These are phyloP conservation scores for Hypoxylon sp. DNA, from an alignment of 2,329 filamentous ascomycete genomes.

Conservation along the genomic window DNA sequence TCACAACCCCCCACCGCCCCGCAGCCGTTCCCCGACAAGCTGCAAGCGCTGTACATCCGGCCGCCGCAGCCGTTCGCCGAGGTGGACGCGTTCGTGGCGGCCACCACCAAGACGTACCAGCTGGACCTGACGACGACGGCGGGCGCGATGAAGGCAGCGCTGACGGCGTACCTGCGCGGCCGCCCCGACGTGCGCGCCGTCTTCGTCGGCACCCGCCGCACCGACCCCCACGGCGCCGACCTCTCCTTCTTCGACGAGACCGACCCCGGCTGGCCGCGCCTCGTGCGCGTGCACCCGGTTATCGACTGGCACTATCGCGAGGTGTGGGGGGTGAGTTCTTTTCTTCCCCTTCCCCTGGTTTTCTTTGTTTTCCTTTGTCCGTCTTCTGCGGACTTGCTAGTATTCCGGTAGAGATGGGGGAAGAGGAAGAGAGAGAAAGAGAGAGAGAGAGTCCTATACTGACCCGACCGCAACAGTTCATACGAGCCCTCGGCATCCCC, in stretches of 20 bases:
- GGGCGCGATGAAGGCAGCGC: conserved; percentile 80
- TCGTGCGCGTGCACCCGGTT: conserved; percentile 93
- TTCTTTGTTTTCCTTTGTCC: too few relatives aligned
- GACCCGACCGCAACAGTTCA: conserved; percentile 63
- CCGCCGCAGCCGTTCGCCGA: conserved; percentile 83
- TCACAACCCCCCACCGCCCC: conserved; percentile 22
- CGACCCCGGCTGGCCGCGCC: conserved; percentile 87
- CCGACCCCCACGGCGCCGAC: conserved; percentile 85
- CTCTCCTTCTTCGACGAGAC: conserved; percentile 87
- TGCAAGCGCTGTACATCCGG: conserved; percentile 90
- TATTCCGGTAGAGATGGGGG: too few relatives aligned
- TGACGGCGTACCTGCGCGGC: conserved; percentile 77
- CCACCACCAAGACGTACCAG: conserved; percentile 72
- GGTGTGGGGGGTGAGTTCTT: conserved; percentile 84
- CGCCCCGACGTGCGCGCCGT: conserved; percentile 74
- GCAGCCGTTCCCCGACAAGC: conserved; percentile 50
- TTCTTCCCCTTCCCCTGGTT: not conserved
- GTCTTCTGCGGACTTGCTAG: not conserved
- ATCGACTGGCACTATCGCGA: conserved; percentile 98
- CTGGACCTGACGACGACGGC: conserved; percentile 79
- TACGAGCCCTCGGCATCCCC: conserved; percentile 77
- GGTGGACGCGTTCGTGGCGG: conserved; percentile 83
- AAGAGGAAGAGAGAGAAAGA: too few relatives aligned
- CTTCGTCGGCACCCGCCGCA: conserved; percentile 86
- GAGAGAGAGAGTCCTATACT: not conserved